Evolutionary conservation across 257 asterid genomes (phyloP).

Genomic region (Cynanchum wilfordii): DNA sequence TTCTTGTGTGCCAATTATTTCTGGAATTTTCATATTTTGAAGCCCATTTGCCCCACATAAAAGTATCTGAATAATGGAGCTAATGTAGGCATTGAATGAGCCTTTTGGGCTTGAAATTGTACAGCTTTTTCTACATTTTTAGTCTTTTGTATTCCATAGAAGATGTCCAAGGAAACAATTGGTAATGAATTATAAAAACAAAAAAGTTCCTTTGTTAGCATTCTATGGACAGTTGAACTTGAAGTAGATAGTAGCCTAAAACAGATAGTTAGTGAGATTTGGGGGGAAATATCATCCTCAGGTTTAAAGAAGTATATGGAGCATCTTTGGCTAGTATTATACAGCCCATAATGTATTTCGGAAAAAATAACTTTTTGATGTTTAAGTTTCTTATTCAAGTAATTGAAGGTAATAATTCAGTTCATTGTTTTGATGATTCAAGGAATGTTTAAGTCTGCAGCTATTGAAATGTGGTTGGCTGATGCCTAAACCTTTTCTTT

Average conservation of each 20-base stretch:
- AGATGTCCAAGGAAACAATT: neutral
- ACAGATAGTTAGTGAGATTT: neutral
- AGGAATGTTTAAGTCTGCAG: neutral
- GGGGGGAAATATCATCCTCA: neutral
- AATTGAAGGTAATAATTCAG: neutral
- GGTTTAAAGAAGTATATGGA: neutral
- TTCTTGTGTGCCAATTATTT: neutral
- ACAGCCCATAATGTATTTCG: neutral
- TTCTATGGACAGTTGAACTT: neutral
- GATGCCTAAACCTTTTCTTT: slow-evolving; percentile 9
- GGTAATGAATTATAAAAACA: neutral
- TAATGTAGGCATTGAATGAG: neutral
- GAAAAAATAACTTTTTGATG: neutral
- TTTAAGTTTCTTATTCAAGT: neutral
- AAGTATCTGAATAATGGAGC: neutral
- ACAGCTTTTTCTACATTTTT: neutral
- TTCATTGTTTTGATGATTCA: neutral
- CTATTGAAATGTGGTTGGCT: neutral
- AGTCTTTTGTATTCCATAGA: neutral
- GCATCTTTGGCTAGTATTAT: neutral
- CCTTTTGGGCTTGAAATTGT: neutral
- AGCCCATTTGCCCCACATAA: neutral
- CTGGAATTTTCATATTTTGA: neutral
- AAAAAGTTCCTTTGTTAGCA: neutral
- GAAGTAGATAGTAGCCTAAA: neutral